phyloP scores from a whole-genome alignment of 208 protist genomes.

The Leishmania amazonensis region DNA sequence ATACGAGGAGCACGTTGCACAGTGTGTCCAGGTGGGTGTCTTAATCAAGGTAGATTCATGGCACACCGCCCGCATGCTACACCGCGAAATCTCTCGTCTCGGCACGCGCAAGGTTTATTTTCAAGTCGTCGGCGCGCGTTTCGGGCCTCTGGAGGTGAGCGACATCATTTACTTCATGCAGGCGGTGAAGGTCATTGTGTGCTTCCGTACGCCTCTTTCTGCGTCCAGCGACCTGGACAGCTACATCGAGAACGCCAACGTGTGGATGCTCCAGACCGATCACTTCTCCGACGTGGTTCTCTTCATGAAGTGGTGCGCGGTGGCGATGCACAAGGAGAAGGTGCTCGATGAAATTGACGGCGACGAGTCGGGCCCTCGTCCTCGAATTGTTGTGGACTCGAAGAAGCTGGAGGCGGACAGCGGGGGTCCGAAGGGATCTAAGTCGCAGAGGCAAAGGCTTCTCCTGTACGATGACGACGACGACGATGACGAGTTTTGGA shows the following conservation, averaged over 20 bases:
- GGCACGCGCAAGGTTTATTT: conserved; percentile 75
- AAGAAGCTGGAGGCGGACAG: neutral
- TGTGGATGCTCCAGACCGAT: conserved; percentile 81
- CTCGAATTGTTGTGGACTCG: conserved; percentile 15
- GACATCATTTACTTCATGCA: conserved; percentile 81
- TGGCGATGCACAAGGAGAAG: conserved; percentile 73
- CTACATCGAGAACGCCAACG: conserved; percentile 64
- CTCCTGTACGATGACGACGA: conserved; percentile 9
- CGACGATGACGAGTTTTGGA: neutral
- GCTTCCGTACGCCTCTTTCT: conserved; percentile 72
- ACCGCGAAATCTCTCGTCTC: conserved; percentile 61
- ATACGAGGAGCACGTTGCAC: conserved; percentile 56
- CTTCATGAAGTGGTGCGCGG: conserved; percentile 86
- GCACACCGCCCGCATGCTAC: conserved; percentile 84
- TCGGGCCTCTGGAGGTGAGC: conserved; percentile 66
- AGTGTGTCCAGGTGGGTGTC: conserved; percentile 82
- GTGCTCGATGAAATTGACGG: conserved; percentile 14
- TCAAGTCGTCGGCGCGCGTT: conserved; percentile 79
- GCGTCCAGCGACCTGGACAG: conserved; percentile 66
- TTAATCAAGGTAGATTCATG: conserved; percentile 90
- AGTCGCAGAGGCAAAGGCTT: conserved; percentile 5
- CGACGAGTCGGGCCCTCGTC: neutral
- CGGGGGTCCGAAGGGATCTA: neutral
- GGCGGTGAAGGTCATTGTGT: conserved; percentile 74
- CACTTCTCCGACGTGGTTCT: conserved; percentile 72